Evolutionary conservation across 441 rosid species (phyloP).

Genomic region (Pelargonium citronellum): DNA sequence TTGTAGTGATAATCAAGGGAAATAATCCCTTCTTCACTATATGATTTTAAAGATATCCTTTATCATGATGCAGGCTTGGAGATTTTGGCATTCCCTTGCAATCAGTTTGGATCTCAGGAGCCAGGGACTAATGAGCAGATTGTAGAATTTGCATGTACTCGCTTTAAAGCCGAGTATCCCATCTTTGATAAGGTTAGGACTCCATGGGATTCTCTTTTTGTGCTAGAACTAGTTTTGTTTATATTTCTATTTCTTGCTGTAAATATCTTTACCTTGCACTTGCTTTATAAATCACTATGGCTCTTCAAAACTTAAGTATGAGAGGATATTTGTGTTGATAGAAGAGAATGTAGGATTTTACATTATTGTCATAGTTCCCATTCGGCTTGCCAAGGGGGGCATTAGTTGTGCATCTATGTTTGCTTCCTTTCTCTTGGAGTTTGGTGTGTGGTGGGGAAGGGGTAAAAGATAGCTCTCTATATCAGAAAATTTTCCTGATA

Average conservation of each 20-base stretch:
- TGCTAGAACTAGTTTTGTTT: background rate
- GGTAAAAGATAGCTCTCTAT: no score
- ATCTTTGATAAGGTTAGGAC: conserved; percentile 53
- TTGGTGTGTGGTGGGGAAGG: no score
- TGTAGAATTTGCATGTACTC: conserved; percentile 57
- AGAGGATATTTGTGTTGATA: background rate
- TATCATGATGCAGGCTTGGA: conserved; percentile 40
- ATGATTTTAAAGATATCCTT: background rate
- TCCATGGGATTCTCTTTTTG: background rate
- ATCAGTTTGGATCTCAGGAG: conserved; percentile 66
- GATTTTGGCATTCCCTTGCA: conserved; percentile 72
- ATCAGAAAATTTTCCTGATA: no score
- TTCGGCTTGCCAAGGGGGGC: background rate
- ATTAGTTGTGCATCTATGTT: no score
- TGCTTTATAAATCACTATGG: background rate
- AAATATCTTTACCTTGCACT: background rate
- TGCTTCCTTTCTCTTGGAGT: no score
- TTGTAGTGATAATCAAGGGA: background rate
- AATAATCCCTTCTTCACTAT: background rate
- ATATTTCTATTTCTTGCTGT: background rate
- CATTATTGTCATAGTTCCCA: background rate
- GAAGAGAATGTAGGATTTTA: background rate
- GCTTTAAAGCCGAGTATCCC: conserved; percentile 73
- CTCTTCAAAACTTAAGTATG: background rate
- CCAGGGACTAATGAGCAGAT: conserved; percentile 62